phyloP scores from a whole-genome alignment of 2,329 filamentous ascomycete species.

The Graphiopsis chlorocephala region DNA sequence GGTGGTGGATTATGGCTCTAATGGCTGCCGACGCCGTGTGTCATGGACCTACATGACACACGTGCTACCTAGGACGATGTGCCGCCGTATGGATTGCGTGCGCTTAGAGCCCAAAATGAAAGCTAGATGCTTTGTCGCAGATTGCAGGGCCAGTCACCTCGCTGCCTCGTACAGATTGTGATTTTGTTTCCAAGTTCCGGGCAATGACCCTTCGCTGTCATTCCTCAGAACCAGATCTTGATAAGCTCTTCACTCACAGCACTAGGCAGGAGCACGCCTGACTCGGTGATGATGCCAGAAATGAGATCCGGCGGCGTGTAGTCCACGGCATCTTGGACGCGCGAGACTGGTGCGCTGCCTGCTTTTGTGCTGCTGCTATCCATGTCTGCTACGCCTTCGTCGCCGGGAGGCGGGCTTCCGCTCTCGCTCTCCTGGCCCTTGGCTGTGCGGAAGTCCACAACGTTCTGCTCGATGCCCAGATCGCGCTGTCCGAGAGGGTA shows the following conservation, averaged over 20 bases:
- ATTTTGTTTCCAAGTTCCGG: background rate
- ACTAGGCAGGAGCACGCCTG: constrained; percentile 66
- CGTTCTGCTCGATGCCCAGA: constrained; percentile 73
- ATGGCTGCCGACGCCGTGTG: background rate
- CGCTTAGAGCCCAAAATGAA: background rate
- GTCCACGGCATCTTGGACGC: constrained; percentile 58
- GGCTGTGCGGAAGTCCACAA: constrained; percentile 68
- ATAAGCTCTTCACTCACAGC: constrained; percentile 70
- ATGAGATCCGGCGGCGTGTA: constrained; percentile 65
- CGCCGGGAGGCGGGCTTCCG: constrained; percentile 16
- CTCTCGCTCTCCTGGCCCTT: constrained; percentile 27
- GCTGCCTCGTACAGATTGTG: background rate
- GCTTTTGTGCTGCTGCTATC: constrained; percentile 16
- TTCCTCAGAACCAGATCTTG: constrained; percentile 52
- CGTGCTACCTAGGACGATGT: background rate
- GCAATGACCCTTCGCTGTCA: background rate
- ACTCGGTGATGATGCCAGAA: constrained; percentile 72
- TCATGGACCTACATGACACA: background rate
- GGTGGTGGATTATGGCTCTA: background rate
- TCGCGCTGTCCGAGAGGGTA: constrained; percentile 81
- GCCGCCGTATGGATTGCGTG: background rate
- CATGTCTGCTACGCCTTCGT: constrained; percentile 33
- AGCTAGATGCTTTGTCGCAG: background rate
- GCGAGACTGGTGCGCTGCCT: background rate
- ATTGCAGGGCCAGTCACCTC: background rate